Evolutionary conservation across 805 yeast species (phyloP), one percentile per base, ranked within the genome.

Genomic region (Schwanniomyces polymorphus): DNA sequence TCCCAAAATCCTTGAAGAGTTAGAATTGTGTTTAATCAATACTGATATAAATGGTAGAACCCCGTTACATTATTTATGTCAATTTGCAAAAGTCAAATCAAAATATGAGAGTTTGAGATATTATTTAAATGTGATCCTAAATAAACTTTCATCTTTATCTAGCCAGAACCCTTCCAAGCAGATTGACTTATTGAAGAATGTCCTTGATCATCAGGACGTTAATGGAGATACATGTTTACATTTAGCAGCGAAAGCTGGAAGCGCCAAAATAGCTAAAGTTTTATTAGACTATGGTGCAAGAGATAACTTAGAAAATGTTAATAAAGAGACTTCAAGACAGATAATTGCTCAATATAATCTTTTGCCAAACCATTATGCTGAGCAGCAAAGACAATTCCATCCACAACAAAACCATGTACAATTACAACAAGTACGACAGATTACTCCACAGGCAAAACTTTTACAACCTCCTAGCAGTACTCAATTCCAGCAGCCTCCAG

Each of bases 161-260:
- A 58, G 62, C 35, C 63, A 56, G 28, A 61, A 57, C 44, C 53
- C 64, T 10, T 56, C 58, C 12, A 84, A 82, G 44, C 79, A 86
- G 9, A 74, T 78, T 49, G 85, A 86, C 52, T 71, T 86, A 50
- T 69, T 86, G 33, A 79, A 78, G 31, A 75, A 79, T 45, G 83
- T 86, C 35, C 60, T 86, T 26, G 87, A 89, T 59, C 91, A 85
- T 56, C 88, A 82, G 59, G 98, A 94, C 64, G 76, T 74, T 18
- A 76, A 82, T 50, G 97, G 97, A 4, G 89, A 91, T 55, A 89
- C 97, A 0, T 89, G 95, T 6, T 68, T 91, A 42, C 96, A 90
- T 57, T 71, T 92, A 39, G 91, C 96, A 0, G 80, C 82, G 12
- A 74, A 81, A 31, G 68, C 80, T 7, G 96, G 96, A 7, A 79